phyloP scores from a whole-genome alignment of 441 rosid species.

The Caryocar brasiliense region DNA sequence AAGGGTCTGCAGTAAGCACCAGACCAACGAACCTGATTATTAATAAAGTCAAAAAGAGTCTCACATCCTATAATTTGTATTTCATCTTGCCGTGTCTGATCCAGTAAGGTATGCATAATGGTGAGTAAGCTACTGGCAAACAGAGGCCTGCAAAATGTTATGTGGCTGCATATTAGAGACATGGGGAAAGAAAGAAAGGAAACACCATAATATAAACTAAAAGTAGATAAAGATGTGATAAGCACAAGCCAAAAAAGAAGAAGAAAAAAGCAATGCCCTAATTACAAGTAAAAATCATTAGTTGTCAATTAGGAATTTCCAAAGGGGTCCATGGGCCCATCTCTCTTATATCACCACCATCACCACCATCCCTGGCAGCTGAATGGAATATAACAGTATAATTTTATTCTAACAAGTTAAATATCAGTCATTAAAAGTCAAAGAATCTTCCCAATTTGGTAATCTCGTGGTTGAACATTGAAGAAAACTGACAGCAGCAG shows the following conservation, averaged over 20 bases:
- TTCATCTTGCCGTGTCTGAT: constrained; percentile 65
- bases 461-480: no score
- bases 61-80: constrained; percentile 71
- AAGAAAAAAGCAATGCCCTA: no score
- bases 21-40: constrained; percentile 58
- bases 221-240: not conserved
- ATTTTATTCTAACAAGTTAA: no score
- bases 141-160: constrained; percentile 48
- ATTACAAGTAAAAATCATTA: no score
- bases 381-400: no score
- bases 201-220: not conserved
- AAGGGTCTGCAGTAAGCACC: not conserved
- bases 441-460: no score
- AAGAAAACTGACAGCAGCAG: no score
- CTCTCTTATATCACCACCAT: no score
- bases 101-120: constrained; percentile 64
- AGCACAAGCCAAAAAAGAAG: not conserved
- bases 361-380: no score
- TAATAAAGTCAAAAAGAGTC: constrained; percentile 71
- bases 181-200: not conserved
- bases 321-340: no score
- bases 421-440: no score
- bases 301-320: no score
- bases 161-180: not conserved
- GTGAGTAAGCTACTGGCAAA: constrained; percentile 74